Base-by-base conservation (phyloP, 805 yeast species). In the Saccharomycopsis sp. region DNA sequence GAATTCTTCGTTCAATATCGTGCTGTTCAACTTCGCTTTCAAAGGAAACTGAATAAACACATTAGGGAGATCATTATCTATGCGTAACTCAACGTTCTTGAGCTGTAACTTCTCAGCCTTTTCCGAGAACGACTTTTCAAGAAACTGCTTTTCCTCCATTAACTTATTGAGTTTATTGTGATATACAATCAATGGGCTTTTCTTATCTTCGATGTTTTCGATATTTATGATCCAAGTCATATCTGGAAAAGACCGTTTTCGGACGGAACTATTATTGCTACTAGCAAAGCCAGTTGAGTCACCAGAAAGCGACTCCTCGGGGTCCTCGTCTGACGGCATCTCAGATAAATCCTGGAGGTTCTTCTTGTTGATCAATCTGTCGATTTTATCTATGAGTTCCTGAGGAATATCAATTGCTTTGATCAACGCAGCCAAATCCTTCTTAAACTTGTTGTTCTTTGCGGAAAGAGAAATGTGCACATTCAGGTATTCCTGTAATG, bases 401-500 rank as follows among this genome's bases (percentile, higher is more conserved):
- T 56, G 53, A 3, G 84, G 82, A 2, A 80, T 73, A 1, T 66
- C 58, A 34, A 80, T 68, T 0, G 67, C 69, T 1, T 57, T 50
- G 3, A 70, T 53, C 38, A 74, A 68, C 0, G 54, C 64, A 2
- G 54, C 59, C n/a, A 73, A 63, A 1, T 64, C 50, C 35, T 68
- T 70, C 35, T 68, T 55, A 17, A 72, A 63, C 0, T 72, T 62
- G 24, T 66, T 66, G 2, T 67, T 19, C 25, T 67, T 70, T 29
- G 64, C 50, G 9, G 20, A 17, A 3, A 20, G 25, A 9, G 35
- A 15, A 5, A 38, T 25, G 23, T 55, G 53, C 2, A 20, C 42
- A 8, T 34, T 44, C 3, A 17, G 12, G 44, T 58, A 78, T 68
- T 93, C 97, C 0, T 78, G 75, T 0, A 91, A 87, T 3, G 94